These are phyloP conservation scores for Mycena pura DNA, from an alignment of 768 basidiomycete genomes.

Conservation along the genomic window DNA sequence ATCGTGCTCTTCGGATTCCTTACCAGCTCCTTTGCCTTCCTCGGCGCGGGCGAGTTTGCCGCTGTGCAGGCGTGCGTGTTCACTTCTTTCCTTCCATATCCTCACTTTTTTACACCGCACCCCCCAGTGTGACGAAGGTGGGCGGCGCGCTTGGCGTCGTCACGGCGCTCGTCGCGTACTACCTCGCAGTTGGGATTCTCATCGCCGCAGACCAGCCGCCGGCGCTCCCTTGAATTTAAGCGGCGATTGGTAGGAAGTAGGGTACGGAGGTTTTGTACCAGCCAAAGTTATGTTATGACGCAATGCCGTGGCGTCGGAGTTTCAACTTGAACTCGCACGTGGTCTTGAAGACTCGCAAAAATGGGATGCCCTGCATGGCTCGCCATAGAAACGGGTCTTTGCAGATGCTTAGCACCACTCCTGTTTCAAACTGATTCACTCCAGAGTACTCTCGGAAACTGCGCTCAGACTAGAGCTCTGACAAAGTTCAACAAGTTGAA, in stretches of 20 bases:
- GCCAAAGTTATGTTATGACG: too few species aligned
- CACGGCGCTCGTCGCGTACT: conserved; percentile 37
- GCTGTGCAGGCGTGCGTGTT: conserved; percentile 26
- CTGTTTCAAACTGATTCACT: too few species aligned
- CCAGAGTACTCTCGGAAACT: too few species aligned
- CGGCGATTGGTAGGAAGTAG: not conserved
- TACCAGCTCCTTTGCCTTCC: conserved; percentile 23
- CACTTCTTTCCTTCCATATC: conserved; percentile 8
- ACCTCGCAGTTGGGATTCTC: conserved; percentile 35
- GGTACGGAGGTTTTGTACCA: not conserved
- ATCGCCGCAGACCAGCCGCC: conserved; percentile 34
- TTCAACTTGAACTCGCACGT: too few species aligned
- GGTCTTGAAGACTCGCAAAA: too few species aligned
- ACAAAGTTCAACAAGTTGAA: too few species aligned
- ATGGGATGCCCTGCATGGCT: too few species aligned
- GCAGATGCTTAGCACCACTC: too few species aligned
- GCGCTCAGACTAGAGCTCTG: too few species aligned
- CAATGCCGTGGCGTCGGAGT: too few species aligned
- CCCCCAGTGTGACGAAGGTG: conserved; percentile 29
- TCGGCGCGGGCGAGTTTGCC: conserved; percentile 27
- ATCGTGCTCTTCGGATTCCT: conserved; percentile 30
- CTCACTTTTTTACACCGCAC: conserved; percentile 4
- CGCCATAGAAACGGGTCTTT: too few species aligned
- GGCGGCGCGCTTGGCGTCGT: conserved; percentile 38
- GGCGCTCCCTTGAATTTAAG: conserved; percentile 29